These are phyloP conservation scores for Stachybotrys chlorohalonatus DNA, from an alignment of 2,329 filamentous ascomycete species.

Conservation along the genomic window DNA sequence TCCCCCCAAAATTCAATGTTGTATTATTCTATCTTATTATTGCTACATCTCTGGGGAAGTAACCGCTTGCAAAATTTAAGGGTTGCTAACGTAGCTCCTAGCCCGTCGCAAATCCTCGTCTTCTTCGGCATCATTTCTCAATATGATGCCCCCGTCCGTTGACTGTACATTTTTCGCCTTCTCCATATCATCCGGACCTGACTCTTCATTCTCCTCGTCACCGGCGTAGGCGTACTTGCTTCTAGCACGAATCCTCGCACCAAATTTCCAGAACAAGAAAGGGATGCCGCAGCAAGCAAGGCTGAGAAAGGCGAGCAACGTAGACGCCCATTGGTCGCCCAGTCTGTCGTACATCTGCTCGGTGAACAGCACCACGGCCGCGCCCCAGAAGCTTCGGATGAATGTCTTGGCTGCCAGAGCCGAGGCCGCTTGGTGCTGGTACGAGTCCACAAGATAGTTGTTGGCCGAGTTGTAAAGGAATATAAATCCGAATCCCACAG, in stretches of 20 bases:
- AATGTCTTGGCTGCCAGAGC: conserved; percentile 77
- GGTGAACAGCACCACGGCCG: conserved; percentile 68
- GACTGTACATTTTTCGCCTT: conserved; percentile 16
- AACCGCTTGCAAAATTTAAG: conserved; percentile 15
- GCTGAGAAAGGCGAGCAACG: conserved; percentile 63
- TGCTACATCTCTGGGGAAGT: not conserved
- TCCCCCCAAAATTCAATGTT: no score
- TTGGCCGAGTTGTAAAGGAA: conserved; percentile 75
- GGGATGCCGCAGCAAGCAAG: conserved; percentile 76
- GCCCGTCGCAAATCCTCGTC: conserved; percentile 32
- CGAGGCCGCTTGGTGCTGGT: conserved; percentile 66
- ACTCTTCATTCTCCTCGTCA: conserved; percentile 29
- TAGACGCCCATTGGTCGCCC: conserved; percentile 67
- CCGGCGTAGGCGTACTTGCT: conserved; percentile 68
- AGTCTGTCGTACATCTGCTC: conserved; percentile 69
- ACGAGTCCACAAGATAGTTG: conserved; percentile 60
- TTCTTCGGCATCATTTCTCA: conserved; percentile 19
- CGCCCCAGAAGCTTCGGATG: conserved; percentile 73
- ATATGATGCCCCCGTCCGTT: conserved; percentile 7
- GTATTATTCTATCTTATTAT: not conserved
- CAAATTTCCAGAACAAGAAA: conserved; percentile 72
- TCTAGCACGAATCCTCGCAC: conserved; percentile 57
- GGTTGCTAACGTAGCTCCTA: conserved; percentile 37
- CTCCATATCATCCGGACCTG: conserved; percentile 24
- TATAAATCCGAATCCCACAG: conserved; percentile 73